Evolutionary conservation across 169 alveolate genomes (phyloP).

Genomic region (Amoebophrya sp.): DNA sequence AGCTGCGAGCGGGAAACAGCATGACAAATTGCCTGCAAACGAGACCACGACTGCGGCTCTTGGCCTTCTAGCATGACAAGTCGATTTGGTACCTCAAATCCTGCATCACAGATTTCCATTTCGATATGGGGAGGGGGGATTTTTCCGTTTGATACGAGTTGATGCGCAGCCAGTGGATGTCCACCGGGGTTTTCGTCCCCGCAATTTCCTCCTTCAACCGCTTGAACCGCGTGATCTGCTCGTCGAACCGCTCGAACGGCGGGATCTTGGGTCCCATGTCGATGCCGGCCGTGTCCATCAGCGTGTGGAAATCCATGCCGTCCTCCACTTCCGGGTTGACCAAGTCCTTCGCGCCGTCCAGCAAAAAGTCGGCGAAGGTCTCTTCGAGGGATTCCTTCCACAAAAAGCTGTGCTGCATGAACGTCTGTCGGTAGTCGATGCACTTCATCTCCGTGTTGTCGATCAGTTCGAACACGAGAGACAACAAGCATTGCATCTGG

Average conservation of each 20-base stretch:
- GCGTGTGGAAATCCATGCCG: conserved; percentile 54
- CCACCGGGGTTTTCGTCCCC: conserved; percentile 72
- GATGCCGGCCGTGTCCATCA: conserved; percentile 63
- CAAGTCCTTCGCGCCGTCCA: conserved; percentile 62
- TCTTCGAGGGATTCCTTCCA: conserved; percentile 79
- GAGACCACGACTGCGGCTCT: too few species aligned
- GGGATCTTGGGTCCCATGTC: conserved; percentile 56
- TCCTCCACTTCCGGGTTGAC: conserved; percentile 54
- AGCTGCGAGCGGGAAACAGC: too few species aligned
- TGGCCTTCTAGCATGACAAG: too few species aligned
- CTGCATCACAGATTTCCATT: too few species aligned
- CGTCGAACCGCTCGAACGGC: conserved; percentile 62
- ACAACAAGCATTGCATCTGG: conserved; percentile 60
- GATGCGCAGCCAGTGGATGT: conserved; percentile 76
- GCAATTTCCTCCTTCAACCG: conserved; percentile 63
- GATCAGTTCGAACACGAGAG: conserved; percentile 60
- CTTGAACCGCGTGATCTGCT: conserved; percentile 61
- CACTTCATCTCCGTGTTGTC: conserved; percentile 50
- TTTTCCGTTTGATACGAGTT: conserved; percentile 78
- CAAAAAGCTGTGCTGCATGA: conserved; percentile 67
- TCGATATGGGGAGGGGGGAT: too few species aligned
- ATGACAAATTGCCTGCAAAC: too few species aligned
- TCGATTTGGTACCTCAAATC: too few species aligned
- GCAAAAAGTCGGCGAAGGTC: conserved; percentile 64
- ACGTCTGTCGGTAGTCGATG: conserved; percentile 51